phyloP scores from a whole-genome alignment of 75 land plant genomes.

The Pseudotsuga menziesii region DNA sequence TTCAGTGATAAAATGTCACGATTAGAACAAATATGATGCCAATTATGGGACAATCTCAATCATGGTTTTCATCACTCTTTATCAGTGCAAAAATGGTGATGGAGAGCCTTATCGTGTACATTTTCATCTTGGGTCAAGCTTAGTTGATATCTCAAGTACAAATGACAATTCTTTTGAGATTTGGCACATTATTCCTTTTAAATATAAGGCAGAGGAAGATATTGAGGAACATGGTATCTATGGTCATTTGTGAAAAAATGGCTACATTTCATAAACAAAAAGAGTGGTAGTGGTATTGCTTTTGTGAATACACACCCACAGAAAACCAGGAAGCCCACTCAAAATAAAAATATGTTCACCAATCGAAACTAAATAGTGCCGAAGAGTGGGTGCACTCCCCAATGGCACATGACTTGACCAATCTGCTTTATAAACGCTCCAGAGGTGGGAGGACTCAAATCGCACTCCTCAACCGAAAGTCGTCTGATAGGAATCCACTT shows the following conservation, averaged over 20 bases:
- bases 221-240: slow-evolving; percentile 33
- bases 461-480: no score
- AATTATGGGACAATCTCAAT: slow-evolving; percentile 21
- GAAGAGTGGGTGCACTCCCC: no score
- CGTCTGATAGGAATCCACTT: no score
- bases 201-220: slow-evolving; percentile 29
- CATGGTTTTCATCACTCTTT: slow-evolving; percentile 76
- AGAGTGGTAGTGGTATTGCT: slow-evolving; percentile 57
- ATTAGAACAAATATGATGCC: no score
- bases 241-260: slow-evolving; percentile 17
- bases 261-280: slow-evolving; percentile 69
- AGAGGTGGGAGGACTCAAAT: no score
- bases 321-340: slow-evolving; percentile 77
- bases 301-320: slow-evolving; percentile 62
- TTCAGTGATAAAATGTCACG: no score
- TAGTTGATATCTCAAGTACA: slow-evolving; percentile 58
- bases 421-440: no score
- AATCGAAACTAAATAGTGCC: no score
- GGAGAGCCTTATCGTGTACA: slow-evolving; percentile 70
- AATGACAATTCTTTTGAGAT: slow-evolving; percentile 46
- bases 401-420: no score
- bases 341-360: no score
- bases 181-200: slow-evolving; percentile 53
- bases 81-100: slow-evolving; percentile 56
- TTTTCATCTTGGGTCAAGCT: slow-evolving; percentile 47